These are phyloP conservation scores for Blastocrithidia nonstop DNA, from an alignment of 208 protist genomes.

Conservation along the genomic window DNA sequence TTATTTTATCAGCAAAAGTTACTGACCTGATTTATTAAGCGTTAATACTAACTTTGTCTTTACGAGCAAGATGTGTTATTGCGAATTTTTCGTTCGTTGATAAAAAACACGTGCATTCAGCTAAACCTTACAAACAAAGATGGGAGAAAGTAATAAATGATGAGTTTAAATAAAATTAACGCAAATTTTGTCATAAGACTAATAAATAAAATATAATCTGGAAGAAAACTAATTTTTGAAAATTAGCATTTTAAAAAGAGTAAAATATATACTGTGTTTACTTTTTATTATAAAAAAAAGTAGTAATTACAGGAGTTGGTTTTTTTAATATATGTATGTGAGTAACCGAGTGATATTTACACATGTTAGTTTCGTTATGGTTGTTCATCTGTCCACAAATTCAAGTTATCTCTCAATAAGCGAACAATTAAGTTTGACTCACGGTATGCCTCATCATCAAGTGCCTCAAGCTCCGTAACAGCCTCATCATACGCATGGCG, in stretches of 20 bases:
- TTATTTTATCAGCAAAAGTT: neutral
- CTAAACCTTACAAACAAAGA: no score
- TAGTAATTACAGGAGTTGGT: conserved; percentile 1
- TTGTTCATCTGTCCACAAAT: conserved; percentile 95
- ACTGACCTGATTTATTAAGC: neutral
- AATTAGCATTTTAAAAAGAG: conserved; percentile 3
- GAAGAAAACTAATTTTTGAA: neutral
- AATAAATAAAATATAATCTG: no score
- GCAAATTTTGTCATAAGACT: no score
- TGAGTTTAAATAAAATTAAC: no score
- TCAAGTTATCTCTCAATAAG: conserved; percentile 98
- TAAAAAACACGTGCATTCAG: no score
- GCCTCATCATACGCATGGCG: conserved; percentile 92
- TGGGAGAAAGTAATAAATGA: no score
- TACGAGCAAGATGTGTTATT: no score
- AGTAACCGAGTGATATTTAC: no score
- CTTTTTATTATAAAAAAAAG: neutral
- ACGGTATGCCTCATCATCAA: conserved; percentile 97
- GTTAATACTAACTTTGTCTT: neutral
- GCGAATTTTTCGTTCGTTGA: no score
- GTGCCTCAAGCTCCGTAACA: conserved; percentile 94
- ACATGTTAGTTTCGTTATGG: conserved; percentile 8
- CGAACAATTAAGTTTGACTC: conserved; percentile 99
- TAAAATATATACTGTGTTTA: neutral
- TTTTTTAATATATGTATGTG: neutral